A percentile compares a stretch with the other conserved stretches of the same genome.
These are phyloP conservation scores for Periconia macrospinosa DNA, from an alignment of 2,329 filamentous ascomycete genomes.

Conservation along the genomic window DNA sequence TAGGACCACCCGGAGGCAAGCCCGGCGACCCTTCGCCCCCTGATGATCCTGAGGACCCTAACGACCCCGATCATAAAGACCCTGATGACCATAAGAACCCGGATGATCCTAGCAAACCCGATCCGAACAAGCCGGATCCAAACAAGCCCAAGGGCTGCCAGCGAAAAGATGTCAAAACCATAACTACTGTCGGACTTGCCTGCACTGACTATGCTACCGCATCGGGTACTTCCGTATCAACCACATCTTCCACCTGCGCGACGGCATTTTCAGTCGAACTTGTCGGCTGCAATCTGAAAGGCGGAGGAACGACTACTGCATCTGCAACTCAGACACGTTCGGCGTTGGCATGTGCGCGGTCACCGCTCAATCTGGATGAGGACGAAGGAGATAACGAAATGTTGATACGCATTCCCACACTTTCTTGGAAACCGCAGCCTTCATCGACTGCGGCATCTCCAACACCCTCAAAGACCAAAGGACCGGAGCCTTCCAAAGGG, in stretches of 20 bases:
- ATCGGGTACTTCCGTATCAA: conserved; percentile 10
- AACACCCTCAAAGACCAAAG: too few relatives aligned
- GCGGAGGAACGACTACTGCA: conserved; percentile 11
- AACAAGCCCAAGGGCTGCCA: too few relatives aligned
- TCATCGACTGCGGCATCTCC: not conserved
- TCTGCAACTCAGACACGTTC: not conserved
- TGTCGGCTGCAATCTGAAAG: conserved; percentile 17
- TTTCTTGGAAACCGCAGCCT: not conserved
- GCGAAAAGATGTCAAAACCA: conserved; percentile 20
- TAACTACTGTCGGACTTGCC: conserved; percentile 22
- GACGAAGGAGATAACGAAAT: not conserved
- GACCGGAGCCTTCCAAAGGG: too few relatives aligned
- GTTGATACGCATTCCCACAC: not conserved
- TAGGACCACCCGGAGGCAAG: too few relatives aligned
- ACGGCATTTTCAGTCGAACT: conserved; percentile 14
- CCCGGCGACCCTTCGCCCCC: too few relatives aligned
- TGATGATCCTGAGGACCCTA: too few relatives aligned
- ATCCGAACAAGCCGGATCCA: not conserved
- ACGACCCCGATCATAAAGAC: too few relatives aligned
- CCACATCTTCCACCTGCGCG: conserved; percentile 19
- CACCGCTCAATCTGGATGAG: not conserved
- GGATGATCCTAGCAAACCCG: not conserved
- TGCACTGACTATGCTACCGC: conserved; percentile 15
- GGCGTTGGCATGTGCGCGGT: not conserved
- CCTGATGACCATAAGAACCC: too few relatives aligned